These are phyloP conservation scores for Mycosarcoma mackinlayi DNA, from an alignment of 1,284 basidiomycete species.

Conservation along the genomic window DNA sequence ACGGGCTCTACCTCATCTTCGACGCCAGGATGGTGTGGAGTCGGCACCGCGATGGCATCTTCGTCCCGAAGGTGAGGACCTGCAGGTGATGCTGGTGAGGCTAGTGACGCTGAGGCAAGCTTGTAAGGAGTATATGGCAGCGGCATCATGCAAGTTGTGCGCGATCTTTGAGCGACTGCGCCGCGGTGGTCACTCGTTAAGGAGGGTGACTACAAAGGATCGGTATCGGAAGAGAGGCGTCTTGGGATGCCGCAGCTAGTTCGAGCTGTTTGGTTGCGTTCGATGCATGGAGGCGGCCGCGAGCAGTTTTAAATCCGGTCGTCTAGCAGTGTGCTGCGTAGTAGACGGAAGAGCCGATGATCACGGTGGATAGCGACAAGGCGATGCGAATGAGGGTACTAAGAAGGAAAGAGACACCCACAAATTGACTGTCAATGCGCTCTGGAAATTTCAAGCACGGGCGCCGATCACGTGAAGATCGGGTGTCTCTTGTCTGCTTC, in stretches of 20 bases:
- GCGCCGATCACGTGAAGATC: slow-evolving; percentile 35
- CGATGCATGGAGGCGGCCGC: background rate
- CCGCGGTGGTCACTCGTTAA: background rate
- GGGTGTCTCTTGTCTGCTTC: slow-evolving; percentile 7
- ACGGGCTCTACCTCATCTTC: slow-evolving; percentile 19
- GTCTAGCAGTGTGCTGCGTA: too few relatives aligned
- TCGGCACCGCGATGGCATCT: slow-evolving; percentile 38
- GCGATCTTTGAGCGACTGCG: background rate
- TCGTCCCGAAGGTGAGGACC: slow-evolving; percentile 18
- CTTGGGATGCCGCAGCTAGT: background rate
- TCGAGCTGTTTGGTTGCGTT: background rate
- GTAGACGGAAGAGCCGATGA: background rate
- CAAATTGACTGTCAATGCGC: background rate
- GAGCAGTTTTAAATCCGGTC: too few relatives aligned
- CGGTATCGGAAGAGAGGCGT: background rate
- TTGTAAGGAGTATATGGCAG: slow-evolving; percentile 48
- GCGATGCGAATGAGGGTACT: background rate
- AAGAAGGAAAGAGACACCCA: slow-evolving; percentile 13
- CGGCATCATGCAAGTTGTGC: slow-evolving; percentile 15
- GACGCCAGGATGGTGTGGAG: slow-evolving; percentile 46
- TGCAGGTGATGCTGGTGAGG: slow-evolving; percentile 15
- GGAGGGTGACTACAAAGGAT: background rate
- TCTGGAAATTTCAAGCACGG: slow-evolving; percentile 13
- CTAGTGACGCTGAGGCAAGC: slow-evolving; percentile 42
- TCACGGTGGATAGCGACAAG: background rate